Base-by-base conservation (phyloP, 2,329 filamentous ascomycete genomes). In the Lecanoromycetidae sp. region DNA sequence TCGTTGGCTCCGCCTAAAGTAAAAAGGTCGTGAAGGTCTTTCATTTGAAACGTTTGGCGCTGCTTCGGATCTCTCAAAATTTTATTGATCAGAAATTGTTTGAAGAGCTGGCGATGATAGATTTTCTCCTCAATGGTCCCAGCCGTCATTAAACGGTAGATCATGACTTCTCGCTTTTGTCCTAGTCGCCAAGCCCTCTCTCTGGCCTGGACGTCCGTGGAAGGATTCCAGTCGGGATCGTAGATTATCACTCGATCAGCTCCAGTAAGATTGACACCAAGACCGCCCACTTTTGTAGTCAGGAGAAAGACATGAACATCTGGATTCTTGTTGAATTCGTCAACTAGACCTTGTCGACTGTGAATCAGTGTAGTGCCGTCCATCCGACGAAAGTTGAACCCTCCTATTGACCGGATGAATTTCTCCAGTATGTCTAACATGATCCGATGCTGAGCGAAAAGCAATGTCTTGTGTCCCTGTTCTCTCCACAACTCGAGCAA, bases 111-210 rank as follows among this genome's bases (percentile, higher is more conserved):
- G 13, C 93, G 83, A 63, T 98, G 90, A 54, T 96, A 98, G 25
- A 98, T 98, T 68, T 98, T 98, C 64, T 98, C 91, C 61, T 98
- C 91, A 20, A 98, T 98, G 0, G 93, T 98, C 1, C 91, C 91
- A 4, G 90, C 87, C 3, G 87, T 94, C 84, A 98, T 94, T n/a
- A 98, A 73, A 29, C 93, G 83, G 62, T 95, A 98, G 19, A 98
- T 94, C 4, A 87, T 88, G 23, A 98, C 91, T 39, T 94, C 87
- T 45, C 84, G 82, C 63, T 93, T 95, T 66, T 98, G 91, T 0
- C 91, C 91, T 2, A 98, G 69, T 48, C 91, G 80, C 91, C 91
- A 98, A 5, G 93, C 91, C 58, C 91, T 78, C 65, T 98, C 91
- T 39, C 91, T 81, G 13, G 91, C 91, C 66, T 98, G 91, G 22